Evolutionary conservation across 2,329 filamentous ascomycete genomes (phyloP).

Genomic region (Rhytidhysteron rufulum): DNA sequence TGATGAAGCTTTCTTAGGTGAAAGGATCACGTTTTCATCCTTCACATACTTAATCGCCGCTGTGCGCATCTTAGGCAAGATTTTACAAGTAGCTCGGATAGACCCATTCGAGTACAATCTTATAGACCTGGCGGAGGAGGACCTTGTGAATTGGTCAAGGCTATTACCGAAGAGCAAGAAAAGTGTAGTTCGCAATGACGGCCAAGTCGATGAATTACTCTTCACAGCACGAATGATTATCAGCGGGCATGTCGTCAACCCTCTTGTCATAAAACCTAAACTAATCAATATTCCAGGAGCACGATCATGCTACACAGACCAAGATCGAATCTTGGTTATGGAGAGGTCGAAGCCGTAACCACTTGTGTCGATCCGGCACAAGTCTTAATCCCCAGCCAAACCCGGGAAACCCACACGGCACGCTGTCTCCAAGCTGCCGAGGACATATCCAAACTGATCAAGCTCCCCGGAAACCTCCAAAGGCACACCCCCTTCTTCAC

Average conservation of each 20-base stretch:
- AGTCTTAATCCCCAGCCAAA: slow-evolving; percentile 48
- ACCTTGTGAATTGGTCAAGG: slow-evolving; percentile 71
- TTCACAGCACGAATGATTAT: slow-evolving; percentile 86
- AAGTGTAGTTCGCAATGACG: slow-evolving; percentile 65
- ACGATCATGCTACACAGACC: slow-evolving; percentile 44
- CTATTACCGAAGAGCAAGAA: slow-evolving; percentile 71
- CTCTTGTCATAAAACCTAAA: background rate
- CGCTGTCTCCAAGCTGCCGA: slow-evolving; percentile 78
- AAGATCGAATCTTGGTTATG: slow-evolving; percentile 35
- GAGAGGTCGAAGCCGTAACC: slow-evolving; percentile 42
- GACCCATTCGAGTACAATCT: slow-evolving; percentile 39
- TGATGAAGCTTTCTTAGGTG: slow-evolving; percentile 67
- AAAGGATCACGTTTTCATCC: slow-evolving; percentile 72
- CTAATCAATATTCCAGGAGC: slow-evolving; percentile 19
- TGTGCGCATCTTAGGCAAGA: slow-evolving; percentile 70
- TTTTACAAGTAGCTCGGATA: slow-evolving; percentile 54
- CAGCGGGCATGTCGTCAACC: slow-evolving; percentile 23
- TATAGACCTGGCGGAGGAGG: slow-evolving; percentile 56
- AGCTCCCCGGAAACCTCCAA: slow-evolving; percentile 66
- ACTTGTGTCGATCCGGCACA: slow-evolving; percentile 61
- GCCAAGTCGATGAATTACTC: slow-evolving; percentile 75
- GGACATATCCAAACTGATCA: slow-evolving; percentile 70
- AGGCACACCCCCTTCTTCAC: slow-evolving; percentile 57
- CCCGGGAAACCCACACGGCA: slow-evolving; percentile 64
- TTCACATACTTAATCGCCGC: slow-evolving; percentile 82